phyloP scores from a whole-genome alignment of 352 stramenopile genomes.

The Pythium angustatum region DNA sequence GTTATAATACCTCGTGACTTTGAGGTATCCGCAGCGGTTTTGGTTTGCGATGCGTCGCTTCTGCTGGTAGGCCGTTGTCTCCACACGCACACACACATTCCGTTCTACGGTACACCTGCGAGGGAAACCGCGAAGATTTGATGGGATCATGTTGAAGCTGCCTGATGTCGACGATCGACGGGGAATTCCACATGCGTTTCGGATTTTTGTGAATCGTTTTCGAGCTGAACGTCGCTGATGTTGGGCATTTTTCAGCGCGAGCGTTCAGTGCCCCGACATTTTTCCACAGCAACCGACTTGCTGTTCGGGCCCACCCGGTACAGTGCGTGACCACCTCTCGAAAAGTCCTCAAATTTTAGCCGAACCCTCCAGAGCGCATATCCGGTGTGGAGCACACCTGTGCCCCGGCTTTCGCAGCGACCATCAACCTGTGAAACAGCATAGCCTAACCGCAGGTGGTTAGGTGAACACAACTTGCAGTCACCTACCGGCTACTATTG shows the following conservation, averaged over 20 bases:
- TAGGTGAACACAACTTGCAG: background rate
- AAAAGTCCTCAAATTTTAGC: conserved; percentile 1
- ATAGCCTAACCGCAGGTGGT: background rate
- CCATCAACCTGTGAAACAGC: background rate
- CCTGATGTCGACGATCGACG: background rate
- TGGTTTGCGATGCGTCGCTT: background rate
- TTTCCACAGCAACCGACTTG: too few relatives aligned
- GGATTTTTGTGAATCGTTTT: background rate
- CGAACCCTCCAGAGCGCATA: conserved; percentile 6
- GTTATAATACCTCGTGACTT: too few relatives aligned
- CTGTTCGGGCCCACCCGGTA: too few relatives aligned
- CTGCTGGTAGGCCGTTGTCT: background rate
- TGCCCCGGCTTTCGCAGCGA: background rate
- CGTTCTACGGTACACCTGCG: too few relatives aligned
- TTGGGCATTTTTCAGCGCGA: background rate
- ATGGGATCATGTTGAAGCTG: conserved; percentile 8
- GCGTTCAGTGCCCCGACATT: background rate
- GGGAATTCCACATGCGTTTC: background rate
- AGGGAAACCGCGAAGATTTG: conserved; percentile 1
- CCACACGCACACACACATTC: background rate
- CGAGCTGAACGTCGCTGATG: background rate
- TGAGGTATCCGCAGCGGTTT: background rate
- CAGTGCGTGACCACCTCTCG: background rate
- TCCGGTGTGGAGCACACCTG: background rate
- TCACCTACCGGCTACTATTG: conserved; percentile 1